These are phyloP conservation scores for Chenopodium album DNA, from an alignment of 148 eudicot genomes.

Conservation along the genomic window DNA sequence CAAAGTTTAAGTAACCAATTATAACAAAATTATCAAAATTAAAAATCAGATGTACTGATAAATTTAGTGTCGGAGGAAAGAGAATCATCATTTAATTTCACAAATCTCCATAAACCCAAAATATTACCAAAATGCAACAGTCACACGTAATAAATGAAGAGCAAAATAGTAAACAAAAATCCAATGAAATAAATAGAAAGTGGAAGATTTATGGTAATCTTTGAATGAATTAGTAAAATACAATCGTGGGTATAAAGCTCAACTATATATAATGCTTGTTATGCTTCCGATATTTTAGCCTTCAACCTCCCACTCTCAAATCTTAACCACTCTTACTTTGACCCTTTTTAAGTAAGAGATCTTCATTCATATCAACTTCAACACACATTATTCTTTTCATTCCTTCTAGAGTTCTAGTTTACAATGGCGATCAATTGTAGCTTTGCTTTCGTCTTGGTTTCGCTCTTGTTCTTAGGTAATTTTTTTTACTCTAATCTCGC, in stretches of 20 bases:
- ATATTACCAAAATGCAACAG: background rate
- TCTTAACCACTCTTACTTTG: background rate
- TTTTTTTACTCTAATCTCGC: background rate
- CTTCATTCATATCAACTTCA: background rate
- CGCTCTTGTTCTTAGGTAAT: constrained; percentile 2
- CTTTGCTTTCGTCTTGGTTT: background rate
- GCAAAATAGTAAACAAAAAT: background rate
- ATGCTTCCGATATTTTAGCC: background rate
- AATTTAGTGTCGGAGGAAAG: background rate
- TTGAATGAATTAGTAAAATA: background rate
- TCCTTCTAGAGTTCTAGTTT: background rate
- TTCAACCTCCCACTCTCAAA: background rate
- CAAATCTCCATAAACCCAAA: background rate
- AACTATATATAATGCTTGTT: background rate
- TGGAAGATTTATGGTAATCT: background rate
- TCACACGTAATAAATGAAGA: background rate
- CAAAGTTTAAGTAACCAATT: background rate
- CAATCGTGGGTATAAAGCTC: background rate
- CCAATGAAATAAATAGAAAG: background rate
- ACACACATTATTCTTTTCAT: background rate
- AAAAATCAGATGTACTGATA: background rate
- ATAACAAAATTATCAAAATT: too few species aligned
- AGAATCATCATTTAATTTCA: background rate
- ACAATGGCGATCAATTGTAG: constrained; percentile 14
- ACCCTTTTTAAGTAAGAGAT: background rate